phyloP scores from a whole-genome alignment of 768 basidiomycete genomes.

The Rhizopogon roseolus region DNA sequence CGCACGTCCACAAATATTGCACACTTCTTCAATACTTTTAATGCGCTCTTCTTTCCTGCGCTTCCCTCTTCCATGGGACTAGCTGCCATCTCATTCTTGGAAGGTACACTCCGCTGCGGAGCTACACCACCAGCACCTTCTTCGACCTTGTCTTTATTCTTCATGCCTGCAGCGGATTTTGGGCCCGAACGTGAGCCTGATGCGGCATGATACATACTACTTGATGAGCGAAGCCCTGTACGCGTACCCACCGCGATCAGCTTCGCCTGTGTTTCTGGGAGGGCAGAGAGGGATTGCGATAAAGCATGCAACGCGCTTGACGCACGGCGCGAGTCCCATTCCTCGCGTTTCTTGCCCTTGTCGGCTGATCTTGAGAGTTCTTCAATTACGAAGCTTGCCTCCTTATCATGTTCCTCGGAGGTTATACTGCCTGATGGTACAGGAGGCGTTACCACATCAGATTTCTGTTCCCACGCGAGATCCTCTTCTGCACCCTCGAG shows the following conservation, averaged over 20 bases:
- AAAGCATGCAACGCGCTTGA: conserved; percentile 51
- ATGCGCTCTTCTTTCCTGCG: conserved; percentile 23
- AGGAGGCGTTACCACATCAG: conserved; percentile 6
- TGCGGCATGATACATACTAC: conserved; percentile 31
- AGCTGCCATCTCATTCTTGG: background rate
- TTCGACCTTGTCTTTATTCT: conserved; percentile 7
- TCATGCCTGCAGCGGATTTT: conserved; percentile 7
- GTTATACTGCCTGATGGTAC: conserved; percentile 11
- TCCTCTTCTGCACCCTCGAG: background rate
- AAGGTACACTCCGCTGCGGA: background rate
- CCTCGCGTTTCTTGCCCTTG: conserved; percentile 18
- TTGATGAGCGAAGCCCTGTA: conserved; percentile 41
- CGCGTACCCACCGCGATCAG: conserved; percentile 41
- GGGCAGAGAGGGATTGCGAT: conserved; percentile 53
- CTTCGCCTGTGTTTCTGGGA: conserved; percentile 35
- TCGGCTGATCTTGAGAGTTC: conserved; percentile 8
- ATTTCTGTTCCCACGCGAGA: conserved; percentile 1
- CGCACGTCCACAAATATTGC: conserved; percentile 81
- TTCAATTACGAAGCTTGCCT: conserved; percentile 8
- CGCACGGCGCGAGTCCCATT: conserved; percentile 13
- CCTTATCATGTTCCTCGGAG: conserved; percentile 5
- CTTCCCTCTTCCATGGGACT: background rate
- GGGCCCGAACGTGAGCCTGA: conserved; percentile 15
- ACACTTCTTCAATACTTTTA: conserved; percentile 67
- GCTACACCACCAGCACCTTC: conserved; percentile 16